phyloP scores from a whole-genome alignment of 192 early-diverging fungal genomes.

The Coemansia sp. region DNA sequence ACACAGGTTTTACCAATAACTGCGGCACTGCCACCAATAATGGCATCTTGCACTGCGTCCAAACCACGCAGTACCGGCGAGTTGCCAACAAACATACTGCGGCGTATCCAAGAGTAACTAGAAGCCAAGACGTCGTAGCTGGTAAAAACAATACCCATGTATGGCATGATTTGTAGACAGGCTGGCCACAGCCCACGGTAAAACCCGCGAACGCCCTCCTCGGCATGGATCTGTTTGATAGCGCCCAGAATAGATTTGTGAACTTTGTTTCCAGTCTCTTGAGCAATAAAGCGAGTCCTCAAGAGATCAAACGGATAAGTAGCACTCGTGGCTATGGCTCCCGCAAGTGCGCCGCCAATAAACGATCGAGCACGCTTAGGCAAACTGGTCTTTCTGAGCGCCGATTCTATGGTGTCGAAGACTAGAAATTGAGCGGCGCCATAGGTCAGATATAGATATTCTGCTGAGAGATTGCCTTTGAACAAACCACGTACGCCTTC shows the following conservation, averaged over 20 bases:
- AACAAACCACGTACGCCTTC: conserved; percentile 88
- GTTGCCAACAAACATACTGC: neutral
- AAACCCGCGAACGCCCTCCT: conserved; percentile 83
- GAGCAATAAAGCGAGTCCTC: conserved; percentile 90
- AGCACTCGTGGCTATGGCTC: conserved; percentile 70
- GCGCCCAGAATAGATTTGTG: conserved; percentile 72
- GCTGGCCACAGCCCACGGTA: conserved; percentile 85
- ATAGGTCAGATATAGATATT: conserved; percentile 91
- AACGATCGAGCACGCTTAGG: conserved; percentile 61
- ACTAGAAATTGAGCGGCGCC: conserved; percentile 85
- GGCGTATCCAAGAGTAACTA: conserved; percentile 40
- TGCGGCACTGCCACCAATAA: conserved; percentile 81
- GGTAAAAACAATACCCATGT: conserved; percentile 93
- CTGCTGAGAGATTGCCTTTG: conserved; percentile 94
- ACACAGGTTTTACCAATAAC: conserved; percentile 81
- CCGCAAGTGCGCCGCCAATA: conserved; percentile 78
- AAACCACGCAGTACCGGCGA: conserved; percentile 5
- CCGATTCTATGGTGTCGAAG: conserved; percentile 63
- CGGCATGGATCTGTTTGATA: conserved; percentile 62
- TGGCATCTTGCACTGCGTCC: conserved; percentile 61
- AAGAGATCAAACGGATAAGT: conserved; percentile 98
- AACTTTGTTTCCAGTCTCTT: conserved; percentile 64
- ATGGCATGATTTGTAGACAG: conserved; percentile 88
- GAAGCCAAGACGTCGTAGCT: conserved; percentile 68
- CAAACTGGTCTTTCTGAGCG: conserved; percentile 18